Conservation (phyloP, 139 green algal genomes). For the Haematococcus lacustris region DNA sequence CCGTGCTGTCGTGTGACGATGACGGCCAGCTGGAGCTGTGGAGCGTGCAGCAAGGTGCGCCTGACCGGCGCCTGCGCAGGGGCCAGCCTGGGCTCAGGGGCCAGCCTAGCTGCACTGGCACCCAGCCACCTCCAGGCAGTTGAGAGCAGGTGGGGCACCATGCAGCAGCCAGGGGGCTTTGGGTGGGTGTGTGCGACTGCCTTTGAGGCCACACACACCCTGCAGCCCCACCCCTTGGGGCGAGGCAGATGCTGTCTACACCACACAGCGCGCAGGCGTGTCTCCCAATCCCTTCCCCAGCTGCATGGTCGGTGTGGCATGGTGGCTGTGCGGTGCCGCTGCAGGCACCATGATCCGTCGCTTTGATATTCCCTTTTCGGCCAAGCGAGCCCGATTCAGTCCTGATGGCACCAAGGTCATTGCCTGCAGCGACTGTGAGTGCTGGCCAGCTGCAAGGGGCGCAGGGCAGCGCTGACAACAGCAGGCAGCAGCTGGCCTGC, state of each 20-base stretch:
- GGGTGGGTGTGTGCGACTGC: neutral
- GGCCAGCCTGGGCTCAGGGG: neutral
- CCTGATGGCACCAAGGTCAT: constrained; percentile 17
- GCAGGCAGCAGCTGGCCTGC: neutral
- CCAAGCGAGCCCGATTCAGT: constrained; percentile 15
- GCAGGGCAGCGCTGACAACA: neutral
- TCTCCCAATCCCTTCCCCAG: too few species aligned
- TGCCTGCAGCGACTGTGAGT: constrained; percentile 24
- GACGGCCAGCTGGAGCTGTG: constrained; percentile 41
- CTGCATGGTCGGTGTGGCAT: too few species aligned
- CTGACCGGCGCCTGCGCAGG: neutral
- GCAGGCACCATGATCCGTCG: constrained; percentile 19
- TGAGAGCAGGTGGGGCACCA: neutral
- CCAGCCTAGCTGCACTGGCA: neutral
- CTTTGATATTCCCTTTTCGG: constrained; percentile 17
- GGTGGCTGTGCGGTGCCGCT: neutral
- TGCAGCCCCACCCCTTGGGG: too few species aligned
- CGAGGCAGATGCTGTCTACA: too few species aligned
- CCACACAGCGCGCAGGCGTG: too few species aligned
- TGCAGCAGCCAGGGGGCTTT: neutral
- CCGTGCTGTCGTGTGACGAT: constrained; percentile 27
- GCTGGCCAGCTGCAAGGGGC: neutral
- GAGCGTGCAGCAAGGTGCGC: constrained; percentile 9
- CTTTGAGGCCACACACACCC: too few species aligned
- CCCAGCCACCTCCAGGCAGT: neutral